Percentiles rank a stretch among this genome's conserved stretches.
Conservation (phyloP, 2,329 filamentous ascomycete species). For the Cladosporium sp. region DNA sequence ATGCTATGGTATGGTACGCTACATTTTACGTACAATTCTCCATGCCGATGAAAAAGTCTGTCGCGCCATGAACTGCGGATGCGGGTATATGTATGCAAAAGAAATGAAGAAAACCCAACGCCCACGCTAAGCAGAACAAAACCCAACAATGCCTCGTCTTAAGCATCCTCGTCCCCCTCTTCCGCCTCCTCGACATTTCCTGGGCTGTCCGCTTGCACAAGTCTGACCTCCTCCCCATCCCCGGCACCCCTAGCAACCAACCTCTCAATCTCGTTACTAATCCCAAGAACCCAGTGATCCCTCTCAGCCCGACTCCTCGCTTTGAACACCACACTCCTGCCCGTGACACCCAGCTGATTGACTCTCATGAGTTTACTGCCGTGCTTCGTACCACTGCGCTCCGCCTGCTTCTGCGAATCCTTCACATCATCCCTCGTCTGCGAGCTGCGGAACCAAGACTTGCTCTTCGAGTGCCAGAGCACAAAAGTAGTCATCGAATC, state of each 20-base stretch:
- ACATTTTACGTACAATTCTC: too few relatives aligned
- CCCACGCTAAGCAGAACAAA: neutral
- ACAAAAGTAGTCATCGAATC: conserved; percentile 65
- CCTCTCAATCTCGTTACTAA: conserved; percentile 63
- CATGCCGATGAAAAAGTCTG: too few relatives aligned
- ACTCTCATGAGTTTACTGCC: conserved; percentile 52
- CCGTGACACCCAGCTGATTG: conserved; percentile 56
- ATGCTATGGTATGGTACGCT: too few relatives aligned
- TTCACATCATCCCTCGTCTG: conserved; percentile 30
- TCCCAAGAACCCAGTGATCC: conserved; percentile 64
- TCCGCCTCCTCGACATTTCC: neutral
- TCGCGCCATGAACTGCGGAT: neutral
- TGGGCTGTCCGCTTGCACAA: conserved; percentile 26
- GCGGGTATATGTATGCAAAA: neutral
- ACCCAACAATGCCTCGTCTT: neutral
- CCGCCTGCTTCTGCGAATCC: conserved; percentile 12
- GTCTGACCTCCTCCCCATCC: conserved; percentile 48
- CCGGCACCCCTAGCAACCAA: conserved; percentile 46
- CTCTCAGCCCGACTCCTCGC: conserved; percentile 61
- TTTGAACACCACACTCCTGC: conserved; percentile 62
- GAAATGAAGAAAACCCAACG: neutral
- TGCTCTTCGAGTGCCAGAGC: conserved; percentile 59
- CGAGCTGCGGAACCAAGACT: conserved; percentile 49
- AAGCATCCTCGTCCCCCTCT: neutral
- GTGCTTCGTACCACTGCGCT: conserved; percentile 8